Evolutionary conservation across 192 early-diverging fungal species (phyloP), one percentile per base, ranked within the genome.

Genomic region (Backusella tarrabulga): DNA sequence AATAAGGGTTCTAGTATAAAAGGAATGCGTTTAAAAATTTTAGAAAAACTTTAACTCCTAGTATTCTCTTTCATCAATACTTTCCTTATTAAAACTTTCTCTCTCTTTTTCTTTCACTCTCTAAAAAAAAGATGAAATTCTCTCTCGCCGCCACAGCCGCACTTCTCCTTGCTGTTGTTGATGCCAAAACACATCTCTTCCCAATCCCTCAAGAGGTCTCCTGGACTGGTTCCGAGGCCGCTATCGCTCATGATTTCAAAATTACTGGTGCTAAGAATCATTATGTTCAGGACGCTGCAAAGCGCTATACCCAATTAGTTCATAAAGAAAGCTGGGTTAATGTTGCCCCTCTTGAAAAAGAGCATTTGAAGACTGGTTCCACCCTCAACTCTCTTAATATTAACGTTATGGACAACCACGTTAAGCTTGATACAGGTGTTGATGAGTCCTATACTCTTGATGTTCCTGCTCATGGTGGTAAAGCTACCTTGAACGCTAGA

Each of bases 381-480:
- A 29, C 56, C 26, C 56, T 63, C 23, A 26, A 29, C 2, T 63
- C 56, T 63, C 78, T 92, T 34, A 76, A 67, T 5, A 79, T 93
- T 17, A 74, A 76, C 0, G 87, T 94, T 19, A 74, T 50, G 5
- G 81, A 83, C 80, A 71, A 77, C 35, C 76, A 83, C 77, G 86
- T 74, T 74, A 84, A 87, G 2, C 87, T 92, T 29, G 81, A 85
- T 40, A 79, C 89, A 32, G 85, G 83, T 44, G 86, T 89, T 2
- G 90, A 94, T 73, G 92, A 94, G 82, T 90, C 92, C 21, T 94
- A 94, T 74, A 87, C 82, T 42, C 86, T 94, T 29, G 85, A 88
- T 52, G 83, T 94, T 41, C 90, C 90, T 17, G 67, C 79, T 7
- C 70, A 74, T 26, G 81, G 80, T 21, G 84, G 86, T 67, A 44